Conservation (phyloP, 768 basidiomycete genomes). For the Phanerodontia chrysosporium region DNA sequence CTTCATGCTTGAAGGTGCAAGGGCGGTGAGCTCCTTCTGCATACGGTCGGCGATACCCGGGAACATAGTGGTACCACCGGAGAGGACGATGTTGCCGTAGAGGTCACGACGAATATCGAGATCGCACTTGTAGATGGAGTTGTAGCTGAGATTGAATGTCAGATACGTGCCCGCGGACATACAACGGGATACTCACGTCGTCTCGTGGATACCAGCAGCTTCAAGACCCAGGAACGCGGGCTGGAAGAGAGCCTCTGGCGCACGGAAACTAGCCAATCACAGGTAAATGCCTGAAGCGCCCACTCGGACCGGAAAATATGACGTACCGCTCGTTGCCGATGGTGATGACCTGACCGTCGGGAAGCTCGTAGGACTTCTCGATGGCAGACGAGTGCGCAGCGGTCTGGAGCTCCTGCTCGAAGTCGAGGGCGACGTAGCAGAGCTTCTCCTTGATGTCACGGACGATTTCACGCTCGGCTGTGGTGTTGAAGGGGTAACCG, state of each 20-base stretch:
- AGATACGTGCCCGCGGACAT: not conserved
- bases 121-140: constrained; percentile 81
- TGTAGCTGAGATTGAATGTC: constrained; percentile 34
- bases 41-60: constrained; percentile 63
- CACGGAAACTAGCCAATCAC: constrained; percentile 54
- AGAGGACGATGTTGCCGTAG: constrained; percentile 58
- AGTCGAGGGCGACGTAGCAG: constrained; percentile 70
- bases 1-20: constrained; percentile 68
- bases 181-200: constrained; percentile 44
- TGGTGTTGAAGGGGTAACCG: constrained; percentile 61
- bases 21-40: constrained; percentile 67
- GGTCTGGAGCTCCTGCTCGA: constrained; percentile 70
- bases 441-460: constrained; percentile 81
- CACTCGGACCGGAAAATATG: constrained; percentile 14
- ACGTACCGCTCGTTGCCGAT: constrained; percentile 83
- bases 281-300: constrained; percentile 17
- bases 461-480: constrained; percentile 58
- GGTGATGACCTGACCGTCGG: constrained; percentile 64
- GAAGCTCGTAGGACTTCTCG: constrained; percentile 71
- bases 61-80: constrained; percentile 62
- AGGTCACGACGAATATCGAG: constrained; percentile 52
- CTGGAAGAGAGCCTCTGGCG: constrained; percentile 93
- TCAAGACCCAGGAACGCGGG: constrained; percentile 83
- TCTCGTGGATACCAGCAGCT: constrained; percentile 77
- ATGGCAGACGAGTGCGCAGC: constrained; percentile 61